Evolutionary conservation across 2,329 filamentous ascomycete species (phyloP), one percentile per base, ranked within the genome.

Genomic region (Curvularia hawaiiensis): DNA sequence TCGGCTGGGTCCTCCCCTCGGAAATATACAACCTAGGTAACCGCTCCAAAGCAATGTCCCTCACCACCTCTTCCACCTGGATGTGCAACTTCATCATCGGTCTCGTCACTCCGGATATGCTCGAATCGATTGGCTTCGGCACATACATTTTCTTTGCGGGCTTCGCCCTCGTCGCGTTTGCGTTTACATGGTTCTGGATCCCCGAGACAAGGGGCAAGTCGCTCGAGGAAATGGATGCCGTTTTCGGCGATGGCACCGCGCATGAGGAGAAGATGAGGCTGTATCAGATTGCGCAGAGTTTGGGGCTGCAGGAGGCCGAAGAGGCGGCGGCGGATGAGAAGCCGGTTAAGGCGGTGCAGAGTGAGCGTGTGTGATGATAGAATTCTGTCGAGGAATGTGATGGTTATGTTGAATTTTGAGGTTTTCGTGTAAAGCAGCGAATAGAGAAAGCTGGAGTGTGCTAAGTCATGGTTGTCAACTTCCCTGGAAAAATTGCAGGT

Each of bases 221-320:
- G 0, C 83, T 95, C 14, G 91, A 96, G 75, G 85, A 95, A 77
- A 87, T 96, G 54, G 90, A 95, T 79, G 85, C 84, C 80, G 92
- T 93, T 88, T 88, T 93, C 83, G 90, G 91, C 79, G 90, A 94
- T 84, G 87, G 85, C 38, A 90, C 84, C 7, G 89, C 90, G 43
- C 85, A 89, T 61, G 61, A 69, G 44, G 66, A 68, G 61, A 69
- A 69, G 58, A 61, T 38, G 2, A 60, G 66, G 38, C 3, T 68
- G 24, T 63, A 60, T 18, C 52, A 53, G 2, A 70, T 70, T 50
- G 67, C 67, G 20, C 52, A 58, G 24, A 62, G 61, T 33, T 26
- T 70, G n/a, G 63, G 66, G 2, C 38, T 68, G 6, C 59, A 53
- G 20, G 64, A 62, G 24, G 62, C 56, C 3, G 54, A 60, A 22